phyloP scores from a whole-genome alignment of 2,329 filamentous ascomycete species.

The Pseudogymnoascus sp. region DNA sequence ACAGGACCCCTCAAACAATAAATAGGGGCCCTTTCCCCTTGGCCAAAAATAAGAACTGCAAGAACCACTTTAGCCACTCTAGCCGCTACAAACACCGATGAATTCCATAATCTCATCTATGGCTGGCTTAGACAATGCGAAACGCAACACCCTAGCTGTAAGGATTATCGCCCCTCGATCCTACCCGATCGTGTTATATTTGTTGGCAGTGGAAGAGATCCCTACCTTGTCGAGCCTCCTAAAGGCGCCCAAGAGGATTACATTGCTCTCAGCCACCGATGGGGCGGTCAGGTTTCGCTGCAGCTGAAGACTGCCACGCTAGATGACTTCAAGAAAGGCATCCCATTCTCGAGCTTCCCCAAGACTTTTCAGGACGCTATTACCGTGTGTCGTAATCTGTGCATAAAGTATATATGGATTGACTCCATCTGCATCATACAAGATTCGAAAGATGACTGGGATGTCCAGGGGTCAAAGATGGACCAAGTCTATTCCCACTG shows the following conservation, averaged over 20 bases:
- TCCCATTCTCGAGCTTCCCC: conserved; percentile 16
- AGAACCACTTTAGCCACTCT: not conserved
- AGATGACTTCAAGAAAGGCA: conserved; percentile 9
- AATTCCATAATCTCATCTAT: not conserved
- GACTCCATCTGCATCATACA: conserved; percentile 29
- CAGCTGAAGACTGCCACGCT: conserved; percentile 9
- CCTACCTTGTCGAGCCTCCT: not conserved
- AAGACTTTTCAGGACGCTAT: conserved; percentile 24
- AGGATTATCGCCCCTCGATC: not conserved
- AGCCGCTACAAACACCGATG: not conserved
- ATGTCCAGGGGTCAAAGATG: conserved; percentile 23
- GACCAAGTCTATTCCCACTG: conserved; percentile 21
- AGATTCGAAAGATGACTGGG: conserved; percentile 23
- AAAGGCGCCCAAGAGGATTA: conserved; percentile 11
- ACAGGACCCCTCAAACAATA: not conserved
- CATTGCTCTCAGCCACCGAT: conserved; percentile 23
- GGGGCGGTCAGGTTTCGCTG: conserved; percentile 18
- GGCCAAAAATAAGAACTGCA: not conserved
- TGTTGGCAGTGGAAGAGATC: not conserved
- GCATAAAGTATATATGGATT: conserved; percentile 26
- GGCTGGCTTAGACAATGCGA: not conserved
- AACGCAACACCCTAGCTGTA: not conserved
- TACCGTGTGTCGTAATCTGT: conserved; percentile 19
- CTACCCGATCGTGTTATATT: not conserved
- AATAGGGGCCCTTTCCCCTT: not conserved